These are phyloP conservation scores for Strobilomyces dryophilus DNA, from an alignment of 768 basidiomycete genomes.

Conservation along the genomic window DNA sequence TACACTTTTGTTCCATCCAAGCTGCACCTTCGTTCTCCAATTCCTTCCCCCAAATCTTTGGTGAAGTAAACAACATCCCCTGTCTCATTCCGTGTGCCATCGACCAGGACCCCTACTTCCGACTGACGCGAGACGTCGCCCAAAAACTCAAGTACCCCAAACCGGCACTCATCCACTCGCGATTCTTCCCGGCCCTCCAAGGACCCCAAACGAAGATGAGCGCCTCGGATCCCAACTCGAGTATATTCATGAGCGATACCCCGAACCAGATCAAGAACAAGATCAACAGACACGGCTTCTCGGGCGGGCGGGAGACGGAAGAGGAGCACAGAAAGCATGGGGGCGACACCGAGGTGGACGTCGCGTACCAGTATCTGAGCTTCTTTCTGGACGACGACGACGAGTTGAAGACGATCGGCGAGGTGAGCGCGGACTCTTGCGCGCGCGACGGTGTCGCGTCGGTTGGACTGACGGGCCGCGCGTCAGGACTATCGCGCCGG, in stretches of 20 bases:
- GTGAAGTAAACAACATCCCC: slow-evolving; percentile 74
- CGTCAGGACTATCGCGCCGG: slow-evolving; percentile 89
- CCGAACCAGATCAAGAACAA: slow-evolving; percentile 95
- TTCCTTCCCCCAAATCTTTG: slow-evolving; percentile 98
- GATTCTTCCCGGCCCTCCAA: slow-evolving; percentile 98
- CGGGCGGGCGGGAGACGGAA: slow-evolving; percentile 92
- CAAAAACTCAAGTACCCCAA: slow-evolving; percentile 94
- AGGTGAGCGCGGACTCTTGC: slow-evolving; percentile 39
- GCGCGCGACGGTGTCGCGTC: neutral
- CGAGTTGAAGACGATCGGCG: slow-evolving; percentile 71
- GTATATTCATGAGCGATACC: slow-evolving; percentile 95
- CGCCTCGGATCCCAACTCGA: slow-evolving; percentile 88
- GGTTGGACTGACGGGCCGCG: neutral
- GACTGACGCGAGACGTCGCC: slow-evolving; percentile 93
- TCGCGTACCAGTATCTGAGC: slow-evolving; percentile 89
- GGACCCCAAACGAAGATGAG: slow-evolving; percentile 99
- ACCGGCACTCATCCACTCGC: slow-evolving; percentile 86
- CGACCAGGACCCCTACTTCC: slow-evolving; percentile 97
- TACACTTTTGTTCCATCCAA: slow-evolving; percentile 94
- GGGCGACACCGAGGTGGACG: slow-evolving; percentile 93
- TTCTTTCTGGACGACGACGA: slow-evolving; percentile 97
- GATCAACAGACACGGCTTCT: slow-evolving; percentile 93
- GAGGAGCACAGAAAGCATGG: slow-evolving; percentile 89
- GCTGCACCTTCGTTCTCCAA: slow-evolving; percentile 96
- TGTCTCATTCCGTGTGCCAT: slow-evolving; percentile 97